A percentile compares a stretch with the other conserved stretches of the same genome.
Conservation (phyloP, 352 stramenopile species). For the Pythium chondricola region DNA sequence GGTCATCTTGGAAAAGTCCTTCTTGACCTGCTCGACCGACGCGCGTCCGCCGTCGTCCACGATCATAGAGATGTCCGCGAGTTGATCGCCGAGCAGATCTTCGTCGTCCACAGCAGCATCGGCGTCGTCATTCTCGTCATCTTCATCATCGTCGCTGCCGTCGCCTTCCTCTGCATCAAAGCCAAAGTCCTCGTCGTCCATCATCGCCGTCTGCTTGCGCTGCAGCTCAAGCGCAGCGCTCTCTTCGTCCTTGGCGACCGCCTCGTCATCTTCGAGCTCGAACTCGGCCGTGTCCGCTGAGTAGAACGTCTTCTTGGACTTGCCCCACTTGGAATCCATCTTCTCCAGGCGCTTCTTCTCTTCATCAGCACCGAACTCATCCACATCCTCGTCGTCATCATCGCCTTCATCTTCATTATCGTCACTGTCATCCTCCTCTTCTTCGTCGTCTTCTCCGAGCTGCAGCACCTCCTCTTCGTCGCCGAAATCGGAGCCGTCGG, state of each 20-base stretch:
- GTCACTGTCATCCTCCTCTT: conserved; percentile 35
- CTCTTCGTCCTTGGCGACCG: conserved; percentile 77
- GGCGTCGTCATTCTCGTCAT: conserved; percentile 36
- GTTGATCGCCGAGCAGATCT: conserved; percentile 54
- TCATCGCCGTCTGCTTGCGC: conserved; percentile 76
- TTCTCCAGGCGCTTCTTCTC: conserved; percentile 67
- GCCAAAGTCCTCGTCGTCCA: conserved; percentile 86
- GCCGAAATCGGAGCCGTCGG: conserved; percentile 50
- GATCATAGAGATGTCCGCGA: conserved; percentile 69
- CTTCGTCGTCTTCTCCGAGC: conserved; percentile 38
- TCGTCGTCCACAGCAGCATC: conserved; percentile 52
- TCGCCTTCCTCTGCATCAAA: conserved; percentile 26
- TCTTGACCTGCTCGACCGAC: conserved; percentile 67
- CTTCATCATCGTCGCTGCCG: conserved; percentile 32
- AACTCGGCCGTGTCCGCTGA: conserved; percentile 80
- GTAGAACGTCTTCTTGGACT: conserved; percentile 84
- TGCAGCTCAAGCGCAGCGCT: conserved; percentile 78
- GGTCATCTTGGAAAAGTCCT: conserved; percentile 81
- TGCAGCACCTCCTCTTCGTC: conserved; percentile 67
- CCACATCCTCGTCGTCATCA: conserved; percentile 38
- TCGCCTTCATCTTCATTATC: conserved; percentile 25
- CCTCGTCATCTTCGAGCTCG: conserved; percentile 74
- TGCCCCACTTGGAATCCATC: conserved; percentile 84
- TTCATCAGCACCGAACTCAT: conserved; percentile 45
- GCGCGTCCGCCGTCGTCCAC: conserved; percentile 40